phyloP scores from a whole-genome alignment of 2,329 filamentous ascomycete genomes.

The Pezicula radicicola region DNA sequence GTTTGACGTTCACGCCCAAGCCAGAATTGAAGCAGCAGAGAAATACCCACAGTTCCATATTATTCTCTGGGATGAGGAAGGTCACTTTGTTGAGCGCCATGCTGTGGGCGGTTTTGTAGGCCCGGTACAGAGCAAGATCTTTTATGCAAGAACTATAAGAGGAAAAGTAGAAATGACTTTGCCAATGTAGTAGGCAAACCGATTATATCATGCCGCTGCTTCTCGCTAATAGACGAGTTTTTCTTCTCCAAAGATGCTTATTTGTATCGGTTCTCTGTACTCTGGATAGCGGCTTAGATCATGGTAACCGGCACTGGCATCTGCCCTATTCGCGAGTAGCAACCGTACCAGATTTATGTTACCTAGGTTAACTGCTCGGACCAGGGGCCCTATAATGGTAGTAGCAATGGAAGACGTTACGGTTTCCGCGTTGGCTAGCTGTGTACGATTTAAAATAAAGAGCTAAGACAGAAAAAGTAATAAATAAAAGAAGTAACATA shows the following conservation, averaged over 20 bases:
- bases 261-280: too few species aligned
- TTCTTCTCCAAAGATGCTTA: conserved; percentile 56
- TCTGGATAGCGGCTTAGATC: too few species aligned
- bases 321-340: too few species aligned
- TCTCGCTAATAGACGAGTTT: conserved; percentile 52
- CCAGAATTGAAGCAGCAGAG: conserved; percentile 57
- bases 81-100: conserved; percentile 49
- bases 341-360: too few species aligned
- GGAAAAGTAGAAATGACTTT: conserved; percentile 50
- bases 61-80: conserved; percentile 44
- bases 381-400: too few species aligned
- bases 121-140: conserved; percentile 52
- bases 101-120: conserved; percentile 62
- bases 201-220: conserved; percentile 52
- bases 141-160: conserved; percentile 54
- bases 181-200: conserved; percentile 53
- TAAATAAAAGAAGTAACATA: too few species aligned
- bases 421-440: too few species aligned
- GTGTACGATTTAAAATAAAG: too few species aligned
- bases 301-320: too few species aligned
- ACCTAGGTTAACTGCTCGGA: too few species aligned
- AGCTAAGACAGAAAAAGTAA: too few species aligned
- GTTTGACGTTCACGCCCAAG: conserved; percentile 65
- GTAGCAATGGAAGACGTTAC: too few species aligned
- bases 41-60: conserved; percentile 53